Evolutionary conservation across 495 filamentous ascomycete genomes (phyloP).

Genomic region (Trichoderma reesei): DNA sequence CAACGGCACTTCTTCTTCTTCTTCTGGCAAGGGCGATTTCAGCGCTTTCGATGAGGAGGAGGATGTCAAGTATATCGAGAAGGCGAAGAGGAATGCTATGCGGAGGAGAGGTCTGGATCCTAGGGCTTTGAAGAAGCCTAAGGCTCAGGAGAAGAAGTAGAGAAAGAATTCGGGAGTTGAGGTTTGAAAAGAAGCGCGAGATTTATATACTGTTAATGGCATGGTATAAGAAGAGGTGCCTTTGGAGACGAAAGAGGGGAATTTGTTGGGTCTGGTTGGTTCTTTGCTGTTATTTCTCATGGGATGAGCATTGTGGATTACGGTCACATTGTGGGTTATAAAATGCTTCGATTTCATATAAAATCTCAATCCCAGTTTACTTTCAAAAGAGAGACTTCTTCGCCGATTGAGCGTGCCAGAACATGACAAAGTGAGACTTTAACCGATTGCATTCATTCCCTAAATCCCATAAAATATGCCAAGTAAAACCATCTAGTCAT

Average conservation of each 20-base stretch:
- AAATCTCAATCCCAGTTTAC: not conserved
- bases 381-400: too few relatives aligned
- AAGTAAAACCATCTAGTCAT: not conserved
- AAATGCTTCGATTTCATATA: not conserved
- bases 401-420: too few relatives aligned
- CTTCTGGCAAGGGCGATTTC: constrained; percentile 46
- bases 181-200: constrained; percentile 14
- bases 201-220: constrained; percentile 13
- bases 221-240: not conserved
- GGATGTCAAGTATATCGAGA: constrained; percentile 65
- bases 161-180: constrained; percentile 13
- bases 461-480: not conserved
- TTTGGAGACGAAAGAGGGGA: not conserved
- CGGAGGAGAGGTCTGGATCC: constrained; percentile 45
- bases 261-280: not conserved
- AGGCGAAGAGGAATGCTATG: constrained; percentile 55
- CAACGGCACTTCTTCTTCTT: constrained; percentile 9
- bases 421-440: not conserved
- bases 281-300: not conserved
- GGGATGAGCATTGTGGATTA: constrained; percentile 7
- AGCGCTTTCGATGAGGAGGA: constrained; percentile 85
- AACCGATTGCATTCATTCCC: not conserved
- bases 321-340: constrained; percentile 1
- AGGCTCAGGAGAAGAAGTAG: constrained; percentile 20
- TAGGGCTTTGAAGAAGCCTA: constrained; percentile 18